A percentile compares a stretch with the other conserved stretches of the same genome.
Evolutionary conservation across 495 filamentous ascomycete genomes (phyloP).

Genomic region (Chaetomium tenue): DNA sequence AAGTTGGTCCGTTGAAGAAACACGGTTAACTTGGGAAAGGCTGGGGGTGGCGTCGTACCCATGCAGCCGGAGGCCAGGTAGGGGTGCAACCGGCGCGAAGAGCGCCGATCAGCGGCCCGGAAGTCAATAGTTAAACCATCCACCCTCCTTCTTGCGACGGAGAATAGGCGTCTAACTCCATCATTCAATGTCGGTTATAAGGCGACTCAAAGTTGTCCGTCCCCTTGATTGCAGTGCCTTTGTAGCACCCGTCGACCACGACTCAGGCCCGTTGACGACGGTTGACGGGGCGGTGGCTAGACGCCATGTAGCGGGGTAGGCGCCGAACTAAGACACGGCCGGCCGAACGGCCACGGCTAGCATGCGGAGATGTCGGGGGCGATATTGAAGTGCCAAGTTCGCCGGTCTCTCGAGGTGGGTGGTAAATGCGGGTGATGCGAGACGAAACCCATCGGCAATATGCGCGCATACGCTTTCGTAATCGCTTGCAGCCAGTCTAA

Average conservation of each 20-base stretch:
- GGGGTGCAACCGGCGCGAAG: no score
- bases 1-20: no score
- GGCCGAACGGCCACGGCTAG: neutral
- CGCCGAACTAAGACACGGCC: neutral
- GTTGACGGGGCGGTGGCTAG: neutral
- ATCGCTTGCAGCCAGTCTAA: neutral
- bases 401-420: neutral
- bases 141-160: no score
- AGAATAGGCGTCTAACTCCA: no score
- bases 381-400: neutral
- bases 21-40: no score
- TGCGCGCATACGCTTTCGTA: slow-evolving; percentile 1
- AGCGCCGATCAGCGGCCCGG: no score
- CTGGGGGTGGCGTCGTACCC: no score
- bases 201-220: neutral
- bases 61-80: no score
- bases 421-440: neutral
- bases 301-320: neutral
- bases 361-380: neutral
- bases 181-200: neutral
- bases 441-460: neutral
- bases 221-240: neutral
- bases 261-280: neutral
- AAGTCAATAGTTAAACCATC: no score
- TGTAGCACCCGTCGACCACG: neutral